These are phyloP conservation scores for Aphelidium insulamus DNA, from an alignment of 371 early-diverging fungal genomes.

Conservation along the genomic window DNA sequence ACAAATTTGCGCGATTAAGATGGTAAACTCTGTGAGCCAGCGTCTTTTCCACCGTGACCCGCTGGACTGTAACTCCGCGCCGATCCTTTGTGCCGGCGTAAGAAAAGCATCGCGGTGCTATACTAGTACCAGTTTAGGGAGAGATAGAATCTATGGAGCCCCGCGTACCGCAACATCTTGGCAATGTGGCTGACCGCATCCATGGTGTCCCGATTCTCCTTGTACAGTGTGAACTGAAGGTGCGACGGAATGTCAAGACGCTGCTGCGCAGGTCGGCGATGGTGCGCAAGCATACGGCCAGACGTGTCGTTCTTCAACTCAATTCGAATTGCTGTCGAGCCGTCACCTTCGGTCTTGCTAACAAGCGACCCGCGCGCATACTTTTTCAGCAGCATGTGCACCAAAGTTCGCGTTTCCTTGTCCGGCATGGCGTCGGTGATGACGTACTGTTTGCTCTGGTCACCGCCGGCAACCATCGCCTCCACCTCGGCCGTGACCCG, in stretches of 20 bases:
- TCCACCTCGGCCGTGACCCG: background rate
- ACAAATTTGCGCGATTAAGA: too few relatives aligned
- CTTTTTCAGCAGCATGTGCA: slow-evolving; percentile 26
- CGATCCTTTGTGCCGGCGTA: slow-evolving; percentile 98
- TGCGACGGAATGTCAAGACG: too few relatives aligned
- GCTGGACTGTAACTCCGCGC: slow-evolving; percentile 82
- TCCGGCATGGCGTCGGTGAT: slow-evolving; percentile 10
- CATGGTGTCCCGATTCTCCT: slow-evolving; percentile 77
- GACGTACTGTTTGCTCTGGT: too few relatives aligned
- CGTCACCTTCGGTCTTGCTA: slow-evolving; percentile 21
- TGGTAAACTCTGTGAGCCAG: slow-evolving; percentile 18
- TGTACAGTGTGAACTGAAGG: slow-evolving; percentile 59
- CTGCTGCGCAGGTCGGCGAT: too few relatives aligned
- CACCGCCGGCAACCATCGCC: slow-evolving; percentile 3
- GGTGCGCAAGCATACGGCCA: slow-evolving; percentile 5
- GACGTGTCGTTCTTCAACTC: slow-evolving; percentile 8
- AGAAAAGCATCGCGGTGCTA: slow-evolving; percentile 31
- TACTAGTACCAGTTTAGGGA: slow-evolving; percentile 7
- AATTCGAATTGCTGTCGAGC: too few relatives aligned
- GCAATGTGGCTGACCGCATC: slow-evolving; percentile 41
- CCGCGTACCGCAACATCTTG: slow-evolving; percentile 14
- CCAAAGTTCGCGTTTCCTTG: slow-evolving; percentile 22
- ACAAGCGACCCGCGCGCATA: slow-evolving; percentile 16
- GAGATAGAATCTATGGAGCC: background rate
- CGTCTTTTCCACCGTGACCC: slow-evolving; percentile 41